Evolutionary conservation across 805 yeast species (phyloP), one percentile per base, ranked within the genome.

Genomic region (Cyberlindnera maritima): DNA sequence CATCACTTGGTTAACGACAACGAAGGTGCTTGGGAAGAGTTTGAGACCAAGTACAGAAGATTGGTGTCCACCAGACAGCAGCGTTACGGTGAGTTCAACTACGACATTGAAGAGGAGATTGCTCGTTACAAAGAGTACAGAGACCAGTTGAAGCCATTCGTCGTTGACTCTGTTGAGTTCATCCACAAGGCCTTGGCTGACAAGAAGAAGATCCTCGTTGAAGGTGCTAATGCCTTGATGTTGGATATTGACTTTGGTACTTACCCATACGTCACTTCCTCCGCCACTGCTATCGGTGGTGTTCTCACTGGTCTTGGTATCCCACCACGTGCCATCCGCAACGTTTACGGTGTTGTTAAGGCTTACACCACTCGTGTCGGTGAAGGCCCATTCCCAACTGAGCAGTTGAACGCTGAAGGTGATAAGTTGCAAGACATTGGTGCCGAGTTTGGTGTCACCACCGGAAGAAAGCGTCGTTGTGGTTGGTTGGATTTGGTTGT

Each of bases 291-390:
- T 60, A 89, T 94, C 62, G 99, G 99, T 58, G 99, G 99, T 71
- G 98, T 94, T 43, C 75, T 90, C 61, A 94, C 99, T 34, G 99
- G 99, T 52, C 79, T 94, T 56, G 99, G 98, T 58, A 68, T 94
- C 51, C 97, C 98, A n/a, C 99, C 99, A 58, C 79, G 75, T 55
- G 71, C 82, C 53, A 85, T 94, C 60, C 78, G 75, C 44, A 84
- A 89, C 66, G 75, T 90, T 38, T 89, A 85, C 66, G 99, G 99
- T 69, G 99, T 94, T 21, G 98, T 92, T 39, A 94, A 94, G 75
- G 98, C 98, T 36, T 94, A 94, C 72, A 94, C 99, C 39, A 94
- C 99, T 32, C 83, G 99, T 71, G 99, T 94, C 46, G 99, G 99
- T 61, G 98, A 91, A 65, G 99, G 99, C 55, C 99, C 99, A 28